Evolutionary conservation across 176 grass and related monocot genomes (phyloP).

Genomic region (Raddia distichophylla): DNA sequence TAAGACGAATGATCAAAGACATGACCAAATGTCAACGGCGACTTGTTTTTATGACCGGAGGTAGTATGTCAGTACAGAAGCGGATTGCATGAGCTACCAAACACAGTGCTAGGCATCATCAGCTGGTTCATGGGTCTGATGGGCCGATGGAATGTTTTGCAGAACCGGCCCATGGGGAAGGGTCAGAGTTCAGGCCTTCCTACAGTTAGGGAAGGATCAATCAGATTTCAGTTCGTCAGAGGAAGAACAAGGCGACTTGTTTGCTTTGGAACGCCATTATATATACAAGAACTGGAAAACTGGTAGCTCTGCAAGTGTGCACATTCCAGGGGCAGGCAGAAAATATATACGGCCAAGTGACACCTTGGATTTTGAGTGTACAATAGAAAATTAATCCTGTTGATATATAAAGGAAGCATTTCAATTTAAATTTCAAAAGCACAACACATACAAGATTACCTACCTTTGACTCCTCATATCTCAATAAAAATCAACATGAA

Average conservation of each 20-base stretch:
- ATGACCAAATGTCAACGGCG: too few relatives aligned
- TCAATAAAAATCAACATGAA: not conserved
- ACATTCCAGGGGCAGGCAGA: too few relatives aligned
- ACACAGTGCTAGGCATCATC: too few relatives aligned
- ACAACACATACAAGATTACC: not conserved
- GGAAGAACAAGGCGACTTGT: not conserved
- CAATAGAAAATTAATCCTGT: not conserved
- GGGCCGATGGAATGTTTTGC: not conserved
- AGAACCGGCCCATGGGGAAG: not conserved
- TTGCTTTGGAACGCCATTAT: not conserved
- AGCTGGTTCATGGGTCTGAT: not conserved
- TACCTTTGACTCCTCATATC: not conserved
- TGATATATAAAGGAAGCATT: not conserved
- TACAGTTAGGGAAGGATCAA: not conserved
- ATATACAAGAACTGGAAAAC: not conserved
- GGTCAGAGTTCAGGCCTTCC: not conserved
- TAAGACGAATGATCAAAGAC: too few relatives aligned
- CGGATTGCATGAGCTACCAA: too few relatives aligned
- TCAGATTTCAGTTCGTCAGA: not conserved
- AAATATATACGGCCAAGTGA: not conserved
- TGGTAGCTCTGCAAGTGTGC: not conserved
- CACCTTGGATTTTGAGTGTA: not conserved
- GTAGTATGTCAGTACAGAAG: too few relatives aligned
- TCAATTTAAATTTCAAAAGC: not conserved
- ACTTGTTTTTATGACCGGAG: too few relatives aligned